Base-by-base conservation (phyloP, 257 asterid species). In the Cruciata laevipes region DNA sequence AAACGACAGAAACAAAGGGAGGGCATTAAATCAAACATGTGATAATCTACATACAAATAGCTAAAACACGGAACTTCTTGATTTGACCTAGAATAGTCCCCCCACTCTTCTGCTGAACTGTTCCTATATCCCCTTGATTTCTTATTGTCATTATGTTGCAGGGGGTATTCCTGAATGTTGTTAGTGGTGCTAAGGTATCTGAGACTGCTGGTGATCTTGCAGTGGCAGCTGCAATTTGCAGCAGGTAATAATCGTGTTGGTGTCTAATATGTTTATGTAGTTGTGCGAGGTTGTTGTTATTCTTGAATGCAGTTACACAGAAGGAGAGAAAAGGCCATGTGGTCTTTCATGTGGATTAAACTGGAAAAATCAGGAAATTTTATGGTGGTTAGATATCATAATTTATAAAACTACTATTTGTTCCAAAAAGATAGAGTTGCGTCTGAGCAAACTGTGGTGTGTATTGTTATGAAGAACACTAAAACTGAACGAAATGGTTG, bases 141-240 rank as follows among this genome's bases (percentile, higher is more conserved):
- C 61, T 62, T 73, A 32, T 59, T 37, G 23, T 57, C 58, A 71
- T 32, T 69, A 73, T 73, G 47, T 68, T 72, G 79, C 65, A 93
- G 97, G 97, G 86, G 5, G 74, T 93, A 71, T 93, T 80, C 73
- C 78, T 93, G 52, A 93, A 93, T 71, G 96, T 92, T 37, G 82
- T 87, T 9, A 86, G 94, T 67, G 97, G 97, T 27, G 65, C 78
- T 72, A 80, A 44, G 66, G 78, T 92, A 67, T 78, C 85, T 11
- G 97, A 90, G 84, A 93, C 96, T 24, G 95, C 97, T 67, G 97
- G 95, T 27, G 99, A 93, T 82, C 89, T 90, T 64, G 95, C 99
- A 52, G 78, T 88, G 71, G 99, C 96, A 66, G 97, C 99, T 24
- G 96, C 98, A 75, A 86, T 93, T 71, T 93, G 98, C 80, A 93